Percentiles rank a stretch among this genome's conserved stretches.
phyloP scores from a whole-genome alignment of 495 filamentous ascomycete genomes.

The Aspergillus hancockii region DNA sequence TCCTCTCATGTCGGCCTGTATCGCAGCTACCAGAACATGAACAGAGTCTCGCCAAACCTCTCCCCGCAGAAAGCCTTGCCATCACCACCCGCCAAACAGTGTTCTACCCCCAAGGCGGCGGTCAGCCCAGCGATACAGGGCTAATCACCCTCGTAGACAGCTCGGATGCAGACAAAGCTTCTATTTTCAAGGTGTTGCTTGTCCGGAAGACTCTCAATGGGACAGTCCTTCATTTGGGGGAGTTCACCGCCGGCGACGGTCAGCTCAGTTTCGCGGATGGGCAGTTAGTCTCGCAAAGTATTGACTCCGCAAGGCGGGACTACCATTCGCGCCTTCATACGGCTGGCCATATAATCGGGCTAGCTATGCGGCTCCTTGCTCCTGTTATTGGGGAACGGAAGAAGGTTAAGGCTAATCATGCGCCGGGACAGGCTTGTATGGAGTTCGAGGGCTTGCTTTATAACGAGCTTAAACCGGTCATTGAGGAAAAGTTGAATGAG shows the following conservation, averaged over 20 bases:
- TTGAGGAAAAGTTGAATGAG: constrained; percentile 58
- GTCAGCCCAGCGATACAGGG: constrained; percentile 64
- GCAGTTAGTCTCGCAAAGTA: constrained; percentile 47
- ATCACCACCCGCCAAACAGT: constrained; percentile 58
- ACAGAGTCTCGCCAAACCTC: constrained; percentile 27
- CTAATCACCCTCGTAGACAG: constrained; percentile 35
- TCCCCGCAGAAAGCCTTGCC: constrained; percentile 24
- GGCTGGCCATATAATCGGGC: constrained; percentile 63
- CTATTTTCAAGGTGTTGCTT: constrained; percentile 49
- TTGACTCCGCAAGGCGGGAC: constrained; percentile 54
- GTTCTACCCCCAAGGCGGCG: constrained; percentile 67
- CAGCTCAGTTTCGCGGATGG: constrained; percentile 31
- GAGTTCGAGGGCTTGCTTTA: constrained; percentile 64
- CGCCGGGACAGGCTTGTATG: constrained; percentile 57
- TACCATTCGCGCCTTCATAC: constrained; percentile 64
- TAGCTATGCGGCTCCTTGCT: constrained; percentile 56
- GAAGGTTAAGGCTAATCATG: constrained; percentile 64
- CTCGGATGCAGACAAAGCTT: constrained; percentile 9
- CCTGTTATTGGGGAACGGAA: constrained; percentile 41
- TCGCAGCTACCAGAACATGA: constrained; percentile 49
- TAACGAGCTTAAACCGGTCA: constrained; percentile 55
- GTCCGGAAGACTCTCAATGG: constrained; percentile 51
- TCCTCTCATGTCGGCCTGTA: constrained; percentile 49
- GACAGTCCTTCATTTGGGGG: constrained; percentile 59
- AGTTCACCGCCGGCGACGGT: constrained; percentile 32